Conservation (phyloP, 805 yeast genomes). For the Monosporozyma unispora region DNA sequence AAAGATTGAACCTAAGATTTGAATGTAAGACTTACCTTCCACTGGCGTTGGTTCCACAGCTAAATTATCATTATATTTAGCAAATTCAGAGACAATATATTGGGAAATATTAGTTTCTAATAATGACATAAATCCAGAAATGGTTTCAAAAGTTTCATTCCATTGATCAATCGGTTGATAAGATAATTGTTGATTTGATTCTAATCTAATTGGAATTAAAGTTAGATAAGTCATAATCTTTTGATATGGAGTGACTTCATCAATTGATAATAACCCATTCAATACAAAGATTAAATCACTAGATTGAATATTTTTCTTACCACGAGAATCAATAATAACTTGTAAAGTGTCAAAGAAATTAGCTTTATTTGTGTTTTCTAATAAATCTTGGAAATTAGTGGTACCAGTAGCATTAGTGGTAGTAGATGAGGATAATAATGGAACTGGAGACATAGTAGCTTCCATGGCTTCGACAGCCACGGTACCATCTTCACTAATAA, state of each 20-base stretch:
- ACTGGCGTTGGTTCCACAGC: slow-evolving; percentile 61
- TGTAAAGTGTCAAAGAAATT: slow-evolving; percentile 65
- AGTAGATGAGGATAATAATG: slow-evolving; percentile 16
- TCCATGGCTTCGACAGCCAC: slow-evolving; percentile 15
- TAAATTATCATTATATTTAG: slow-evolving; percentile 59
- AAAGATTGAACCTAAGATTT: slow-evolving; percentile 73
- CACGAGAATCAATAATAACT: slow-evolving; percentile 77
- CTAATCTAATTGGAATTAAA: slow-evolving; percentile 83
- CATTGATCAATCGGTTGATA: slow-evolving; percentile 76
- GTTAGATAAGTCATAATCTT: slow-evolving; percentile 66
- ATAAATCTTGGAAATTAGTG: background rate
- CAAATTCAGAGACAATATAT: slow-evolving; percentile 71
- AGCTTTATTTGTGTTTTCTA: slow-evolving; percentile 27
- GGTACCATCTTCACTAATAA: slow-evolving; percentile 40
- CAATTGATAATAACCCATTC: slow-evolving; percentile 49
- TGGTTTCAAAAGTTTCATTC: slow-evolving; percentile 59
- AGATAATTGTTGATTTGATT: slow-evolving; percentile 54
- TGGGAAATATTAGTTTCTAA: slow-evolving; percentile 51
- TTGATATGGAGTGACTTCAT: slow-evolving; percentile 56
- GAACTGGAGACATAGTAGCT: slow-evolving; percentile 7
- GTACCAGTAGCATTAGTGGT: slow-evolving; percentile 25
- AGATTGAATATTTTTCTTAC: slow-evolving; percentile 88
- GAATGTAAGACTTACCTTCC: slow-evolving; percentile 53
- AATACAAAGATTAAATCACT: slow-evolving; percentile 64
- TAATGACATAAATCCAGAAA: slow-evolving; percentile 51